Conservation (phyloP, 73 alveolate species). For the Tetrahymena thermophila region DNA sequence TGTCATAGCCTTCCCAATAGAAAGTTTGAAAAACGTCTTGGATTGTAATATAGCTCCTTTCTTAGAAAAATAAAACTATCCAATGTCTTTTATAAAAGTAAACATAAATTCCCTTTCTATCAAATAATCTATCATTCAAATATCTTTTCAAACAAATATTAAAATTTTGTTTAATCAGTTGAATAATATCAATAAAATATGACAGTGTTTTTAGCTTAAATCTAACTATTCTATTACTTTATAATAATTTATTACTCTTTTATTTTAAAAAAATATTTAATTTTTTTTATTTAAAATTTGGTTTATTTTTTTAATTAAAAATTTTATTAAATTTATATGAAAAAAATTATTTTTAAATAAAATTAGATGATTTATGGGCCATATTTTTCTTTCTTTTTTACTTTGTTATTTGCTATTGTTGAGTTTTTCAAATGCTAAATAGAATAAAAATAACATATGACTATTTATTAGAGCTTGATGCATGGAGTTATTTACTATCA, state of each 20-base stretch:
- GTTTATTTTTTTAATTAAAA: no score
- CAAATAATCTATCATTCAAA: no score
- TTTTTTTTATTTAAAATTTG: no score
- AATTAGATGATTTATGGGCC: neutral
- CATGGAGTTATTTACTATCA: neutral
- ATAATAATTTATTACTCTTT: no score
- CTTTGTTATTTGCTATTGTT: neutral
- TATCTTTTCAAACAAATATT: no score
- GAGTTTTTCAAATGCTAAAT: neutral
- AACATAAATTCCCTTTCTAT: no score
- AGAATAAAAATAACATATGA: neutral
- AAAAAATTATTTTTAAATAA: neutral
- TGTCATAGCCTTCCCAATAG: neutral
- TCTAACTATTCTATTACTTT: no score
- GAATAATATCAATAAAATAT: no score
- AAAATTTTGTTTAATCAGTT: no score
- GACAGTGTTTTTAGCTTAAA: no score
- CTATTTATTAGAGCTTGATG: neutral
- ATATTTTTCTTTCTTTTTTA: neutral
- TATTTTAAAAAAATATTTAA: no score
- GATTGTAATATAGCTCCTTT: neutral
- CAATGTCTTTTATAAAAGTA: neutral
- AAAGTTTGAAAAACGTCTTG: neutral
- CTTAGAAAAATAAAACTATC: neutral
- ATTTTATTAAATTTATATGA: no score